A percentile compares a stretch with the other conserved stretches of the same genome.
Evolutionary conservation across 257 asterid genomes (phyloP).

Genomic region (Capsicum chinense): DNA sequence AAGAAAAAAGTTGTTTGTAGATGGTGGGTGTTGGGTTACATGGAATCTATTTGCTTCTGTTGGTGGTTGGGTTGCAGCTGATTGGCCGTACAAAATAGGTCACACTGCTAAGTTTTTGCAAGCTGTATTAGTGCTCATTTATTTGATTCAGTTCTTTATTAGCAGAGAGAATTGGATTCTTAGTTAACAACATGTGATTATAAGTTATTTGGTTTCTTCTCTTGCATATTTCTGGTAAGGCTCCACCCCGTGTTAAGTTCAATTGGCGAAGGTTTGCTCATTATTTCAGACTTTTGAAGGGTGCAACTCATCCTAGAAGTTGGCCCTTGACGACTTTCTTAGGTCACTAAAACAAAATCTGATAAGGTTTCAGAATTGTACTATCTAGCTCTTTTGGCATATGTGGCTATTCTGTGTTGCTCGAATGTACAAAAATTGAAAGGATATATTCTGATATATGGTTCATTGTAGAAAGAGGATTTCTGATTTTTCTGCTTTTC

Average conservation of each 20-base stretch:
- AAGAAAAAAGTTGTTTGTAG: neutral
- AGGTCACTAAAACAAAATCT: neutral
- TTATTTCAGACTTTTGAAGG: too few relatives aligned
- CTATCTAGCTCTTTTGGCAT: neutral
- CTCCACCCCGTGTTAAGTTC: neutral
- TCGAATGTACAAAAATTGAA: neutral
- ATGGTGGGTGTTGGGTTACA: neutral
- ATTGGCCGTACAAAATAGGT: neutral
- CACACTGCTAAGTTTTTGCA: neutral
- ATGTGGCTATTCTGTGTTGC: slow-evolving; percentile 21
- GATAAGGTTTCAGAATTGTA: neutral
- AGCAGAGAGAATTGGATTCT: neutral
- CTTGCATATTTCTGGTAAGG: neutral
- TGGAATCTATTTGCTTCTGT: neutral
- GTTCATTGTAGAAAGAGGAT: slow-evolving; percentile 3
- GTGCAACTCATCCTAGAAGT: neutral
- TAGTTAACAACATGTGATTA: neutral
- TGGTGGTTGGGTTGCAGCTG: neutral
- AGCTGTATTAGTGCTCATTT: neutral
- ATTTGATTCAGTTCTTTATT: neutral
- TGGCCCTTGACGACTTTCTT: neutral
- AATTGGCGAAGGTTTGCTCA: neutral
- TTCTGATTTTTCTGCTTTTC: neutral
- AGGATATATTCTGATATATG: neutral
- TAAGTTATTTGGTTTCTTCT: neutral